phyloP scores from a whole-genome alignment of 1,139 yeast genomes.

The Zygoascus hellenicus region DNA sequence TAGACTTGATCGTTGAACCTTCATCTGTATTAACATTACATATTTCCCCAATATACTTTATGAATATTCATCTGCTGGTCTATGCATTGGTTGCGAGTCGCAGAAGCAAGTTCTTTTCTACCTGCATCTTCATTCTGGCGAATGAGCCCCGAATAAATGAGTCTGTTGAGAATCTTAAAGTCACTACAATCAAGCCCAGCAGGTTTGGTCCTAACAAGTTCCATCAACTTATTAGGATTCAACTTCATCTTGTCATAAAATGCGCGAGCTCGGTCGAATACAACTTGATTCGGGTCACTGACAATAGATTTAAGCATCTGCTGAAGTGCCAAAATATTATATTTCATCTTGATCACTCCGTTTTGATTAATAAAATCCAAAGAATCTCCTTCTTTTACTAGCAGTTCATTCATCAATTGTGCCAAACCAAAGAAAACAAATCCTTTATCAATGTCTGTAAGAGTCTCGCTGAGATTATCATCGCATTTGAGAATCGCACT shows the following conservation, averaged over 20 bases:
- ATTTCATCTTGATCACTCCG: conserved; percentile 62
- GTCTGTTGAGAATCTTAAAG: conserved; percentile 24
- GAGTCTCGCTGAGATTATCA: conserved; percentile 33
- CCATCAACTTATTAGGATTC: conserved; percentile 22
- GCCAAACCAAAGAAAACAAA: conserved; percentile 48
- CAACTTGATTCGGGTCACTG: conserved; percentile 51
- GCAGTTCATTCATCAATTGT: conserved; percentile 48
- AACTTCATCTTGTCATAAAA: conserved; percentile 53
- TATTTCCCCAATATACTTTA: conserved; percentile 21
- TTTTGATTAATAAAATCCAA: conserved; percentile 52
- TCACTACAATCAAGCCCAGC: conserved; percentile 24
- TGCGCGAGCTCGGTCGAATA: conserved; percentile 50
- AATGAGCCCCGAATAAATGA: conserved; percentile 25
- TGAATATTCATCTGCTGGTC: conserved; percentile 25
- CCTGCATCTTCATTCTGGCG: conserved; percentile 25
- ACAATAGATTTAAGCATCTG: conserved; percentile 66
- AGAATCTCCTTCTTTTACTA: conserved; percentile 55
- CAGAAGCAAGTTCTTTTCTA: conserved; percentile 25
- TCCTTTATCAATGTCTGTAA: conserved; percentile 29
- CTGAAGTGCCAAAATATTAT: conserved; percentile 68
- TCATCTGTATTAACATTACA: neutral
- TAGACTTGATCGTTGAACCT: no score
- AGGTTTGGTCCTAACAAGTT: conserved; percentile 19
- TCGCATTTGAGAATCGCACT: conserved; percentile 51
- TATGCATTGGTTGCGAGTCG: conserved; percentile 22